A percentile compares a stretch with the other conserved stretches of the same genome.
Evolutionary conservation across 2,329 filamentous ascomycete species (phyloP).

Genomic region (Phoma sp.): DNA sequence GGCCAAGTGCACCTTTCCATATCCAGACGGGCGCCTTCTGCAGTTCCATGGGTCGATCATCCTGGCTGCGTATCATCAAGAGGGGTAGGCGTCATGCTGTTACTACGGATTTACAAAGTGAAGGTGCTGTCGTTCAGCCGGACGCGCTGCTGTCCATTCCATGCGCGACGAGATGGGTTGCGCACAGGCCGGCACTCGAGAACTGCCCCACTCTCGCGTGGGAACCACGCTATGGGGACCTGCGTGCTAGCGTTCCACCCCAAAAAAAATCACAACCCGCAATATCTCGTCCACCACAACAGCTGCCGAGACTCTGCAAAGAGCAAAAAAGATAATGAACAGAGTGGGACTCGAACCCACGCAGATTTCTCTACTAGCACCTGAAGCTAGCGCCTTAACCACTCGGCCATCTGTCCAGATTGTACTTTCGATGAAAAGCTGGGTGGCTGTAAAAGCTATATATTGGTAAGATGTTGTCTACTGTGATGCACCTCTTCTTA

Average conservation of each 20-base stretch:
- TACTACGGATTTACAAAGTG: not conserved
- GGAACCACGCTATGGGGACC: too few species aligned
- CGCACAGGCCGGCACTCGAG: not conserved
- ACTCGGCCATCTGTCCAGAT: constrained; percentile 43
- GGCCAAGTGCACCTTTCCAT: constrained; percentile 25
- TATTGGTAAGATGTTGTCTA: too few species aligned
- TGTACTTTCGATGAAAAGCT: not conserved
- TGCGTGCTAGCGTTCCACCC: not conserved
- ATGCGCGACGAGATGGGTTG: not conserved
- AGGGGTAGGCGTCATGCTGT: not conserved
- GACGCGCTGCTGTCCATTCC: constrained; percentile 2
- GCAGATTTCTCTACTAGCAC: constrained; percentile 47
- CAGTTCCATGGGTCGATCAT: constrained; percentile 5
- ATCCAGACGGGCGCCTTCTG: not conserved
- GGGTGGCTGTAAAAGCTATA: not conserved
- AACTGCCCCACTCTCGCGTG: not conserved
- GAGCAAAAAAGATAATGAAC: constrained; percentile 37
- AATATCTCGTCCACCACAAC: constrained; percentile 3
- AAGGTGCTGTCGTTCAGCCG: not conserved
- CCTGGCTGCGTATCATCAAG: not conserved
- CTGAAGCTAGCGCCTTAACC: constrained; percentile 51
- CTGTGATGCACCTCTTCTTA: too few species aligned
- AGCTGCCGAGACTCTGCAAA: not conserved
- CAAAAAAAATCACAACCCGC: not conserved
- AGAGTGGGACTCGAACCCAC: constrained; percentile 50